Base-by-base conservation (phyloP, 164 flowering plant genomes). In the Protea cynaroides region DNA sequence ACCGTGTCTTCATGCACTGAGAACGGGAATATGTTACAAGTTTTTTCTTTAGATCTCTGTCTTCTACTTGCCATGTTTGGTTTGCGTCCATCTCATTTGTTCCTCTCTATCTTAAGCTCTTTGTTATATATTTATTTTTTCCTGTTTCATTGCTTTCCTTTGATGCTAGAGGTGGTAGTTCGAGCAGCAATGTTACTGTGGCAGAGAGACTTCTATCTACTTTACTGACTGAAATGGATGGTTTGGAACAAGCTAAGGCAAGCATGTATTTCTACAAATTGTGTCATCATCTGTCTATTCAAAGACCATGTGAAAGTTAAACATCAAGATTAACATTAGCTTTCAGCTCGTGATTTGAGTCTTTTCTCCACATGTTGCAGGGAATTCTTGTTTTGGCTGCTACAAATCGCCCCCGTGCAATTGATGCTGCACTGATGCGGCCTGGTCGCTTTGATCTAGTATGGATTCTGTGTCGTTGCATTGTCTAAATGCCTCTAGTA, bases 371-470 rank as follows among this genome's bases (percentile, higher is more conserved):
- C 49, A 22, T 72, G 72, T 66, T 52, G 12, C 71, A 94, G 99
- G 97, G 97, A 61, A 81, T 94, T 75, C 90, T 94, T 75, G 94
- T 94, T 65, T 64, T 94, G 71, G 99, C 97, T 74, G 99, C 97
- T 60, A 94, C 99, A 59, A 94, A 92, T 84, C 92, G 94, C 15
- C 94, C 96, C 54, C 71, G 81, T 74, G 89, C 92, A 66, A 89
- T 95, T 75, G 97, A 92, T 80, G 83, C 84, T 63, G 99, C 99
- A 65, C 91, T 91, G 44, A 81, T 86, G 90, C 96, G 99, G 10
- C 97, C 99, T 54, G 99, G 99, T 29, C 90, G 99, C 57, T 92
- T 89, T 80, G 99, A 94, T 77, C 67, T 86, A 80, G 99, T 94
- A 80, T 73, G 81, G 15, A 19, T 60, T 60, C 36, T 58, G 11